Percentiles rank a stretch among this genome's conserved stretches.
Conservation (phyloP, 352 stramenopile genomes). For the Phytopythium chamaehyphon region DNA sequence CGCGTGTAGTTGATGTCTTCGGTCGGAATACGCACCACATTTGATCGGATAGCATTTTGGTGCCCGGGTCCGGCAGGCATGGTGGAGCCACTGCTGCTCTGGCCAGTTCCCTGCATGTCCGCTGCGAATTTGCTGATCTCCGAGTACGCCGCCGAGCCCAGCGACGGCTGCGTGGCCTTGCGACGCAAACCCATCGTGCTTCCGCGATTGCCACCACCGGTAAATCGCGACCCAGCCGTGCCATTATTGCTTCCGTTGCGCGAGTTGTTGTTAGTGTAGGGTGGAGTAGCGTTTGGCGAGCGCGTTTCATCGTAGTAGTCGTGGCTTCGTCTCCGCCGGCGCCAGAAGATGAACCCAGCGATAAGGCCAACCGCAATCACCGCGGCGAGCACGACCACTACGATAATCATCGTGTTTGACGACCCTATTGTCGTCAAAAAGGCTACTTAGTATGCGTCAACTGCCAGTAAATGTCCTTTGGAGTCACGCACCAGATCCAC, state of each 20-base stretch:
- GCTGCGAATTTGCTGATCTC: slow-evolving; percentile 8
- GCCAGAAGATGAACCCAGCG: slow-evolving; percentile 49
- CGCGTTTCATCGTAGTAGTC: slow-evolving; percentile 19
- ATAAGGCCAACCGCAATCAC: slow-evolving; percentile 39
- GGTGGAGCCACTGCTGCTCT: slow-evolving; percentile 2
- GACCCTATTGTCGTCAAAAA: slow-evolving; percentile 15
- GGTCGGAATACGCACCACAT: slow-evolving; percentile 47
- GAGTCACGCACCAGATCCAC: neutral
- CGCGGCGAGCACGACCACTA: slow-evolving; percentile 42
- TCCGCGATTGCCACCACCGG: neutral
- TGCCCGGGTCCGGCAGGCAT: neutral
- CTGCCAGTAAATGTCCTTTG: no score
- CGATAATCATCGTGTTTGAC: slow-evolving; percentile 43
- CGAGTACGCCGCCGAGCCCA: slow-evolving; percentile 2
- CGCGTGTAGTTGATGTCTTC: slow-evolving; percentile 78
- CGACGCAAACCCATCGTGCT: neutral
- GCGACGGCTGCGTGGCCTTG: slow-evolving; percentile 5
- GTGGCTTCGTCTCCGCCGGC: slow-evolving; percentile 25
- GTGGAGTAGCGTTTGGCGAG: slow-evolving; percentile 27
- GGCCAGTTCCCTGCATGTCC: neutral
- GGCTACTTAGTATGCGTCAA: neutral
- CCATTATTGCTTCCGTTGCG: slow-evolving; percentile 1
- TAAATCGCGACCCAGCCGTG: neutral
- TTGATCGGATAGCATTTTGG: slow-evolving; percentile 27
- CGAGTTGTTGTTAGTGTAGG: slow-evolving; percentile 15